Base-by-base conservation (phyloP, 2,329 filamentous ascomycete species). In the Volutella citrinella region DNA sequence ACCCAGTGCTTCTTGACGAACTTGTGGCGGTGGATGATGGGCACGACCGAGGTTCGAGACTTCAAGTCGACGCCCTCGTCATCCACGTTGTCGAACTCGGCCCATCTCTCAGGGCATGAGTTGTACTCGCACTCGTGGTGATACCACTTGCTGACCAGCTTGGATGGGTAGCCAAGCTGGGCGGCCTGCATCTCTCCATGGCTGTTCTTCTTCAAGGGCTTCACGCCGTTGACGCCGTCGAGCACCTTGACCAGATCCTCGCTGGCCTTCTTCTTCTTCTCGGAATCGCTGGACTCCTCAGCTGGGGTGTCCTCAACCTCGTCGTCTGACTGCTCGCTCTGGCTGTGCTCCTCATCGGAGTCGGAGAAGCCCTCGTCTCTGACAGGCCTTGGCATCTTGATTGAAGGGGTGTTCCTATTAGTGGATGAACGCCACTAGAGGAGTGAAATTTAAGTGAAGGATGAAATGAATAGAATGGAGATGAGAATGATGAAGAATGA, bases 21-120 rank as follows among this genome's bases (percentile, higher is more conserved):
- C 15, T 19, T 8, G 19, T 57, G 50, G 7, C 57, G 56, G 35
- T 63, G 59, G 19, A 64, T 46, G 27, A 65, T 63, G 26, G 57
- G 56, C 5, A 49, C 39, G 16, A 29, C 29, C 7, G 42, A 24
- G 7, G 46, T 49, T 7, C 51, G 45, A n/a, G 34, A 26, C 5
- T 36, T 22, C 10, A 64, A 43, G 27, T 51, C 39, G 4, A 19
- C 30, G 26, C 48, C 31, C 4, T 63, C 60, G 4, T 57, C 51
- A 7, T 54, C 45, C n/a, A 49, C 33, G 32, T 48, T 39, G 28
- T 45, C 40, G 19, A 48, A 57, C 31, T 54, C 52, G 10, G 49
- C 54, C 58, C 56, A 63, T 20, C 55, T 47, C 4, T 25, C 2
- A 2, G 49, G 54, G 27, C 57, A 60, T 4, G 32, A 42, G 6